A percentile compares a stretch with the other conserved stretches of the same genome.
Evolutionary conservation across 345 rosid genomes (phyloP).

Genomic region (Populus davidiana): DNA sequence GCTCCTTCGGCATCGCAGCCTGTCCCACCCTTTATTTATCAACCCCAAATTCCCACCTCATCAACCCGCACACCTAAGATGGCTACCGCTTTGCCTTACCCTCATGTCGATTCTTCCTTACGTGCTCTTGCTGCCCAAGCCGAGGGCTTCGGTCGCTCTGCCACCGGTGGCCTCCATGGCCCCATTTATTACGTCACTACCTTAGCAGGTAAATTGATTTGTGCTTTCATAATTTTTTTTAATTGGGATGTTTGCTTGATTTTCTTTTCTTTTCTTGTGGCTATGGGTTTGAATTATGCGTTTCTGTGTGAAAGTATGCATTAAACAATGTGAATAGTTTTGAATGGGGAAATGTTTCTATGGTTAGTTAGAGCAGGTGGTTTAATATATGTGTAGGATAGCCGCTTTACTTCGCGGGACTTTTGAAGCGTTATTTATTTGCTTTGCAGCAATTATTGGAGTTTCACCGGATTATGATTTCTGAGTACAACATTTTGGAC

Average conservation of each 20-base stretch:
- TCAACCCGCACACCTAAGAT: not conserved
- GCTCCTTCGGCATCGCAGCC: not conserved
- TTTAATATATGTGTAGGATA: no score
- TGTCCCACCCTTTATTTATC: not conserved
- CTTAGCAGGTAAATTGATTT: constrained; percentile 48
- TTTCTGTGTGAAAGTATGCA: not conserved
- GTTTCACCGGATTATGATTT: not conserved
- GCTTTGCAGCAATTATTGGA: not conserved
- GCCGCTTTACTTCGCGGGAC: not conserved
- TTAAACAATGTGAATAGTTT: not conserved
- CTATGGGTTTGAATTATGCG: not conserved
- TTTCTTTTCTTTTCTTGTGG: not conserved
- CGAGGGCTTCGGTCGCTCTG: constrained; percentile 80
- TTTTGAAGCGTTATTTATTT: not conserved
- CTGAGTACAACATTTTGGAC: not conserved
- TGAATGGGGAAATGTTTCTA: not conserved
- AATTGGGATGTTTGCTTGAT: not conserved
- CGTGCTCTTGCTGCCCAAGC: constrained; percentile 83
- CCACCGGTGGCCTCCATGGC: constrained; percentile 82
- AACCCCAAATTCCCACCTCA: not conserved
- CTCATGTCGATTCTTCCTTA: constrained; percentile 60
- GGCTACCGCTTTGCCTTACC: constrained; percentile 44
- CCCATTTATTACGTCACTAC: constrained; percentile 61
- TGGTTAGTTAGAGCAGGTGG: not conserved
- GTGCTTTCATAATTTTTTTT: not conserved